These are phyloP conservation scores for Chloranthus sessilifolius DNA, from an alignment of 164 flowering plant genomes.

Conservation along the genomic window DNA sequence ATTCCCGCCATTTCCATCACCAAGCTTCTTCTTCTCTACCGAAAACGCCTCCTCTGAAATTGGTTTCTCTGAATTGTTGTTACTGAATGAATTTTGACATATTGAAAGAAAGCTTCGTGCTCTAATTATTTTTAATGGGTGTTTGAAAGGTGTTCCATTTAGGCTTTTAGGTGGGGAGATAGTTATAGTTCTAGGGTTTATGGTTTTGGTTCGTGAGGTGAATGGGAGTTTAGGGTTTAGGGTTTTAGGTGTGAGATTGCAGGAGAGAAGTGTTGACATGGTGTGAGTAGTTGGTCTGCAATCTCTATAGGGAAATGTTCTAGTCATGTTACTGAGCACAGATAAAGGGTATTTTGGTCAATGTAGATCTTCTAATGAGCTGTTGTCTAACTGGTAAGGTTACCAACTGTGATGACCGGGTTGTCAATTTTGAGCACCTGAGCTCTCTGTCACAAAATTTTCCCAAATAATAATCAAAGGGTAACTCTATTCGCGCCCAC, in stretches of 20 bases:
- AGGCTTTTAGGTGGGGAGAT: conserved; percentile 5
- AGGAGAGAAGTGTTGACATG: conserved; percentile 35
- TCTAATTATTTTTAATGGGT: too few species aligned
- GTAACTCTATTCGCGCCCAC: too few species aligned
- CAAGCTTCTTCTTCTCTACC: conserved; percentile 13
- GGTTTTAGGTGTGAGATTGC: conserved; percentile 21
- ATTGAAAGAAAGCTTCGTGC: conserved; percentile 29
- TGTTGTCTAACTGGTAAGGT: too few species aligned
- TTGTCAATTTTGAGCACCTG: too few species aligned
- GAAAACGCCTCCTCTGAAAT: conserved; percentile 19
- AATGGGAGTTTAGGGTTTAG: conserved; percentile 1
- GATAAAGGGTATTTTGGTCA: too few species aligned
- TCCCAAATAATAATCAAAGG: too few species aligned
- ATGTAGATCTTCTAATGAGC: too few species aligned
- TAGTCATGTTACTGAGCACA: too few species aligned
- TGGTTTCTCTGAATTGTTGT: conserved; percentile 30
- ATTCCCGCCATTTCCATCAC: conserved; percentile 26
- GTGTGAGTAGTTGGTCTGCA: too few species aligned
- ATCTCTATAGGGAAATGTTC: too few species aligned
- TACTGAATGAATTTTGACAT: conserved; percentile 26
- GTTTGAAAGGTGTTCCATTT: conserved; percentile 9
- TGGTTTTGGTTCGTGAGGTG: conserved; percentile 8
- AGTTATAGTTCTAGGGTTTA: conserved; percentile 7
- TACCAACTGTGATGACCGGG: too few species aligned
- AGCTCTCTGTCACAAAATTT: too few species aligned